phyloP scores from a whole-genome alignment of 192 early-diverging fungal species.

The Umbelopsis sp. region DNA sequence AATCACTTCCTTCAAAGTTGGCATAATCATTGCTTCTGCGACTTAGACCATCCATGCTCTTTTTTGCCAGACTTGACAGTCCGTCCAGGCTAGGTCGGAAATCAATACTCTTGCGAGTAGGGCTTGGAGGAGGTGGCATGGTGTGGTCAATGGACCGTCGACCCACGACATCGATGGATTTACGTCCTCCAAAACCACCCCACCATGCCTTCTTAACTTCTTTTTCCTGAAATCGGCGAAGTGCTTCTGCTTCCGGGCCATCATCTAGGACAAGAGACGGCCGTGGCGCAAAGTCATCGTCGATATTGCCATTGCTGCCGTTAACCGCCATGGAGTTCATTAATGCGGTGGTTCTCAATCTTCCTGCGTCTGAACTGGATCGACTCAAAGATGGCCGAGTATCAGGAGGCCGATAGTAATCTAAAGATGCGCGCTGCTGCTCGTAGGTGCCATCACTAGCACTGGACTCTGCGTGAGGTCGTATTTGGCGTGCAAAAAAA shows the following conservation, averaged over 20 bases:
- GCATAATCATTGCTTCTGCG: conserved; percentile 26
- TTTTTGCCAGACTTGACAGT: conserved; percentile 33
- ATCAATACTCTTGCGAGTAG: conserved; percentile 28
- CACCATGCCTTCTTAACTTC: conserved; percentile 46
- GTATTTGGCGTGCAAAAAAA: background rate
- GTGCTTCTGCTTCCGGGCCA: conserved; percentile 31
- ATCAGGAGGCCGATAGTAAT: conserved; percentile 21
- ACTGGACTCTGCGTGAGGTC: background rate
- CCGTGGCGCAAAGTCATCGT: conserved; percentile 24
- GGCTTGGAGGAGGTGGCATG: background rate
- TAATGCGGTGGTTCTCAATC: conserved; percentile 30
- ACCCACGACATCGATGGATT: conserved; percentile 30
- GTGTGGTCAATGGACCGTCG: conserved; percentile 23
- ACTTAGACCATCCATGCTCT: conserved; percentile 33
- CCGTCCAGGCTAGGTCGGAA: conserved; percentile 40
- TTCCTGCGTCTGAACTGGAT: conserved; percentile 37
- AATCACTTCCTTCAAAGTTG: conserved; percentile 22
- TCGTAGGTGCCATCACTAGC: conserved; percentile 15
- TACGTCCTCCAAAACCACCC: conserved; percentile 32
- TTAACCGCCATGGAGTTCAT: conserved; percentile 35
- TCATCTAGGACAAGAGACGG: conserved; percentile 27
- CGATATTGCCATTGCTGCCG: conserved; percentile 17
- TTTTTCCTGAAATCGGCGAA: conserved; percentile 30
- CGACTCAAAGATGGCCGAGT: conserved; percentile 26
- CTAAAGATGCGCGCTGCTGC: conserved; percentile 23